A percentile compares a stretch with the other conserved stretches of the same genome.
These are phyloP conservation scores for Protea cynaroides DNA, from an alignment of 164 flowering plant genomes.

Conservation along the genomic window DNA sequence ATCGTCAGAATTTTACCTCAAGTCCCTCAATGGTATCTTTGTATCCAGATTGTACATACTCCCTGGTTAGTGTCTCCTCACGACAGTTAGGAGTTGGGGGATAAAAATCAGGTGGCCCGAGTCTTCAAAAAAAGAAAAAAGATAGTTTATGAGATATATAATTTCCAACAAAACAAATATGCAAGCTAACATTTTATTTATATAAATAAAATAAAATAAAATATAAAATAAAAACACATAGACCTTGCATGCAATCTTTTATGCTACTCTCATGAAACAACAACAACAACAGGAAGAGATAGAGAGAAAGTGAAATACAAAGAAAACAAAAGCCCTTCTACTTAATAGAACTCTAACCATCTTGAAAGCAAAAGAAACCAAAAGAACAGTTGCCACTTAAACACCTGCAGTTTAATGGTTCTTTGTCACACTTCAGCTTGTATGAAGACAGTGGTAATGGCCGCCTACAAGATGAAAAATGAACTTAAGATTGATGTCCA, in stretches of 20 bases:
- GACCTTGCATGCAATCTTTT: neutral
- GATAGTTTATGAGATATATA: neutral
- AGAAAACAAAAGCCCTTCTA: neutral
- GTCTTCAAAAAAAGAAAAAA: constrained; percentile 33
- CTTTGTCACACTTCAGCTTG: constrained; percentile 89
- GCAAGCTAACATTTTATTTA: neutral
- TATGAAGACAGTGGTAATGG: constrained; percentile 48
- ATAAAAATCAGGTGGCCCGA: constrained; percentile 93
- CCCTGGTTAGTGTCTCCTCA: constrained; percentile 87
- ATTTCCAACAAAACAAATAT: neutral
- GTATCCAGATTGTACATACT: constrained; percentile 83
- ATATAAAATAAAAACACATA: neutral
- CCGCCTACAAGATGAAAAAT: constrained; percentile 48
- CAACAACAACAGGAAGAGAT: neutral
- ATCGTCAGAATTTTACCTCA: constrained; percentile 49
- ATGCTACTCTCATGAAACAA: neutral
- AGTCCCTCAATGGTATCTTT: constrained; percentile 90
- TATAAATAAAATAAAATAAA: no score
- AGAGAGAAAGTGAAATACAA: neutral
- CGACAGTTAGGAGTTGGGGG: constrained; percentile 83
- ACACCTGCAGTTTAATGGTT: constrained; percentile 75
- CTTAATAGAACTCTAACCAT: neutral
- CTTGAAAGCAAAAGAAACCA: neutral
- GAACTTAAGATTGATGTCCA: neutral
- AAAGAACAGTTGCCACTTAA: neutral